phyloP scores from a whole-genome alignment of 2,329 filamentous ascomycete genomes.

The Neonectria punicea region DNA sequence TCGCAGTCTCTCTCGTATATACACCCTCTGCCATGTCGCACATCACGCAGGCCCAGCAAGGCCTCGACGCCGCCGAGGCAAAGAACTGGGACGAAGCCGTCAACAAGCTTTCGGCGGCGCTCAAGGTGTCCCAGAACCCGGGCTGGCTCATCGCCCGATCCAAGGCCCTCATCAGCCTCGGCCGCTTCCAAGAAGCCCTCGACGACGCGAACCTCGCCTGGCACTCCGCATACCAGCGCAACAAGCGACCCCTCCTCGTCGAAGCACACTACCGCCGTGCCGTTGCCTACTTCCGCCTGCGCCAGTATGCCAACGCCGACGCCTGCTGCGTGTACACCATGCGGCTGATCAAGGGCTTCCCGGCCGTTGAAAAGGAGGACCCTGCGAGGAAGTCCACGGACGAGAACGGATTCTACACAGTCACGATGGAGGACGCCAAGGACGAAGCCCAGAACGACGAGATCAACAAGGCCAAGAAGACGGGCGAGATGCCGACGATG shows the following conservation, averaged over 20 bases:
- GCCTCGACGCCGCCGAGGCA: constrained; percentile 71
- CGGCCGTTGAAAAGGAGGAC: constrained; percentile 47
- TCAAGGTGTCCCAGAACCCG: constrained; percentile 74
- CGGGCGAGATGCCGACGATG: constrained; percentile 8
- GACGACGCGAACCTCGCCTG: constrained; percentile 76
- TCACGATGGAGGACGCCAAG: constrained; percentile 47
- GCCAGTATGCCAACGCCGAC: constrained; percentile 78
- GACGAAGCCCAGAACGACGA: constrained; percentile 46
- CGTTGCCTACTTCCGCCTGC: constrained; percentile 76
- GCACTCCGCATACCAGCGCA: constrained; percentile 71
- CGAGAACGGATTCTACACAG: constrained; percentile 59
- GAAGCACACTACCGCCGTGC: constrained; percentile 86
- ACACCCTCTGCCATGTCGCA: constrained; percentile 58
- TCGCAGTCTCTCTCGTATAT: too few species aligned
- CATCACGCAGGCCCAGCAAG: constrained; percentile 63
- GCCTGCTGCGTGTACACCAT: constrained; percentile 72
- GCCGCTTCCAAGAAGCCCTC: constrained; percentile 71
- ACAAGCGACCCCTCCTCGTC: constrained; percentile 78
- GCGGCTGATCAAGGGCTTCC: constrained; percentile 48
- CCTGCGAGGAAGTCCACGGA: constrained; percentile 50
- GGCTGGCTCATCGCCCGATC: constrained; percentile 85
- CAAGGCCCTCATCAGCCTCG: constrained; percentile 76
- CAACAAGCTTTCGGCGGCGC: constrained; percentile 72
- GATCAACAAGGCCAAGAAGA: constrained; percentile 38
- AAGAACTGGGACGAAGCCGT: constrained; percentile 76